Evolutionary conservation across 2,329 filamentous ascomycete species (phyloP), one percentile per base, ranked within the genome.

Genomic region (Coniochaeta hoffmannii): DNA sequence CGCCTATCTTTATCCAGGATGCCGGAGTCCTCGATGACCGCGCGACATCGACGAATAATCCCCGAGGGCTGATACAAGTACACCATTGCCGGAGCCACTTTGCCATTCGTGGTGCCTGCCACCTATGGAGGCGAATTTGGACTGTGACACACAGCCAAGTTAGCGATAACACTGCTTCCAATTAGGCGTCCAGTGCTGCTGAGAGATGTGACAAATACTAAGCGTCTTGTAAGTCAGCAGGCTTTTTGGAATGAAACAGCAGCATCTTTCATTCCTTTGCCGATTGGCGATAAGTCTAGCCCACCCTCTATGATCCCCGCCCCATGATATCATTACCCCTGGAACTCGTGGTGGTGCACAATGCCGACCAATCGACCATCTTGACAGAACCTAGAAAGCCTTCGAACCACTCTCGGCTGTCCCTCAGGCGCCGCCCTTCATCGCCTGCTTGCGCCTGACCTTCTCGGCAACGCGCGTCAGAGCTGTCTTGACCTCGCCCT

Each of bases 401-500:
- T n/a, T n/a, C n/a, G n/a, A n/a, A n/a, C n/a, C n/a, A n/a, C n/a
- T n/a, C n/a, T n/a, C n/a, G 7, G 6, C 36, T 22, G 7, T 11
- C 19, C 36, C n/a, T 41, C 36, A 75, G 58, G 71, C 70, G 24
- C 72, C 73, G 10, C 71, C 70, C 77, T 71, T 82, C 73, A 79
- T 78, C 22, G 80, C 80, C 63, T 80, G 75, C 64, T 79, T 82
- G 56, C 85, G 76, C 61, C 76, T 77, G 65, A 84, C 76, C 74
- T 81, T 86, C 60, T 87, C 82, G 1, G 74, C 69, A 0, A 83
- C 77, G 22, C 79, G 72, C 59, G 76, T 73, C 31, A 88, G 72
- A 3, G 83, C 82, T 35, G 81, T 85, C 74, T 88, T 92, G 62
- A 96, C 86, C 58, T 97, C 92, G 54, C 91, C 90, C 69, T 96